Evolutionary conservation across 805 yeast genomes (phyloP).

Genomic region (Schwanniomyces vanrijiae): DNA sequence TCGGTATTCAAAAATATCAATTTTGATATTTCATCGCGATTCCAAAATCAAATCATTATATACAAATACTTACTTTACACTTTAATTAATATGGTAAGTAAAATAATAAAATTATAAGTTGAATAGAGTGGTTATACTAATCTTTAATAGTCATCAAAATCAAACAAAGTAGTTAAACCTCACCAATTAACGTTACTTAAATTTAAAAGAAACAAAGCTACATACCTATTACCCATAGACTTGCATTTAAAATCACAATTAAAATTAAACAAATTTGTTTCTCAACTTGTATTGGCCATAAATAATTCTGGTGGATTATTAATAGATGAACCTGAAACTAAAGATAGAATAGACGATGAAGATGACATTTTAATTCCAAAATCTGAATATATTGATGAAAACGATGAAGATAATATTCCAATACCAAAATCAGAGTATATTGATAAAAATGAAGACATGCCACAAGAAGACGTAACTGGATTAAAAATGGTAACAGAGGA

Average conservation of each 20-base stretch:
- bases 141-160: constrained; percentile 23
- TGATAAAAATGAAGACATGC: constrained; percentile 10
- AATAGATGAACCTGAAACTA: constrained; percentile 24
- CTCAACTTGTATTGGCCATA: constrained; percentile 35
- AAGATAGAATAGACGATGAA: constrained; percentile 18
- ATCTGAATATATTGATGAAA: constrained; percentile 28
- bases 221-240: constrained; percentile 30
- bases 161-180: constrained; percentile 7
- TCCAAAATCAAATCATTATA: neutral
- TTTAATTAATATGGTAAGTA: constrained; percentile 10
- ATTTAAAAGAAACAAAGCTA: constrained; percentile 31
- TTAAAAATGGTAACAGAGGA: constrained; percentile 10
- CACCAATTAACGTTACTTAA: constrained; percentile 27
- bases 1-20: neutral
- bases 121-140: constrained; percentile 1
- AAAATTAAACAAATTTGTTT: constrained; percentile 18
- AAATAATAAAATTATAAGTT: neutral
- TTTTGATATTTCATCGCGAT: neutral
- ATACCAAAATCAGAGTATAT: constrained; percentile 38
- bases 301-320: constrained; percentile 50
- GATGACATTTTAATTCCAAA: constrained; percentile 36
- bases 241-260: constrained; percentile 14
- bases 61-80: neutral
- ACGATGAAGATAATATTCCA: constrained; percentile 22
- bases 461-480: constrained; percentile 5